phyloP scores from a whole-genome alignment of 805 yeast genomes.

The Yamadazyma olivae region DNA sequence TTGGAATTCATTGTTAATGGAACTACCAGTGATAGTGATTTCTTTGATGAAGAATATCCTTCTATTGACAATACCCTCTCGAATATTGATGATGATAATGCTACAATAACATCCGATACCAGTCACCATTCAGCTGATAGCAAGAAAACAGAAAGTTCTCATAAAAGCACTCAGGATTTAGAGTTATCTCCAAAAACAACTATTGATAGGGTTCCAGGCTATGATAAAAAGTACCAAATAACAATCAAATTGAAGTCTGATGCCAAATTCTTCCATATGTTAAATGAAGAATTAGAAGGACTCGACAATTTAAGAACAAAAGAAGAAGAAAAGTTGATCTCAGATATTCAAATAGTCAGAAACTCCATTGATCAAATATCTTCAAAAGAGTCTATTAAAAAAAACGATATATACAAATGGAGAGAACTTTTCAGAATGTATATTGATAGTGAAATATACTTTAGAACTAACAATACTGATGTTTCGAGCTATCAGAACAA shows the following conservation, averaged over 20 bases:
- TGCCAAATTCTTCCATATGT: slow-evolving; percentile 55
- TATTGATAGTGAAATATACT: slow-evolving; percentile 64
- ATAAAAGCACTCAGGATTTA: background rate
- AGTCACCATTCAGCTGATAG: slow-evolving; percentile 5
- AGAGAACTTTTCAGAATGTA: slow-evolving; percentile 63
- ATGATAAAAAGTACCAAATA: slow-evolving; percentile 20
- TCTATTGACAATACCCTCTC: background rate
- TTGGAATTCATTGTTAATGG: slow-evolving; percentile 12
- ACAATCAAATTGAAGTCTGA: slow-evolving; percentile 51
- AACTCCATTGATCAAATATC: slow-evolving; percentile 40
- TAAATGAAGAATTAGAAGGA: slow-evolving; percentile 50
- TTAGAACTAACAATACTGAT: slow-evolving; percentile 46
- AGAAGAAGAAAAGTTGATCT: slow-evolving; percentile 43
- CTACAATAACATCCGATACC: background rate
- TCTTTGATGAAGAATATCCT: background rate
- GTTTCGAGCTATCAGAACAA: slow-evolving; percentile 43
- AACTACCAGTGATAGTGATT: slow-evolving; percentile 7
- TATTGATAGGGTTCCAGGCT: slow-evolving; percentile 6
- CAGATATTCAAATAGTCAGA: slow-evolving; percentile 42
- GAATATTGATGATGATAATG: background rate
- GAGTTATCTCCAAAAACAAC: slow-evolving; percentile 2
- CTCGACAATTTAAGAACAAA: slow-evolving; percentile 42
- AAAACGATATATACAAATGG: slow-evolving; percentile 65
- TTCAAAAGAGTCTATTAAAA: slow-evolving; percentile 20
- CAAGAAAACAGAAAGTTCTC: background rate